phyloP scores from a whole-genome alignment of 495 filamentous ascomycete genomes.

The Xylaria cubensis region DNA sequence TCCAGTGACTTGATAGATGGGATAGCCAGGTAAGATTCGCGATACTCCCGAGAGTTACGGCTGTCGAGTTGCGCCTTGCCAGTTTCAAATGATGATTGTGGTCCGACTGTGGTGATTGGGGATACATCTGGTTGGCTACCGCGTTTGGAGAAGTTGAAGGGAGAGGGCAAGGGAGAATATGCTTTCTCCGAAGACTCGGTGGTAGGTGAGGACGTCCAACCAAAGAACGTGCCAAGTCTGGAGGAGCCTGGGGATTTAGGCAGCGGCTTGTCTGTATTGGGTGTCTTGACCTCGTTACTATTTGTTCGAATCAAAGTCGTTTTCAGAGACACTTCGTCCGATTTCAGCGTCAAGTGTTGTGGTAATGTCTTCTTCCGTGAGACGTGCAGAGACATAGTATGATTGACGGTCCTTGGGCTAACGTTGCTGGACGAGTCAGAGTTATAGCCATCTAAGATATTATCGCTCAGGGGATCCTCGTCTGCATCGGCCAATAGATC shows the following conservation, averaged over 20 bases:
- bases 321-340: constrained; percentile 38
- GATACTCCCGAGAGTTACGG: constrained; percentile 45
- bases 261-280: constrained; percentile 57
- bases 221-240: constrained; percentile 59
- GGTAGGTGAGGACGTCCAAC: constrained; percentile 58
- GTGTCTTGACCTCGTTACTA: constrained; percentile 38
- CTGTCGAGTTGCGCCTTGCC: constrained; percentile 43
- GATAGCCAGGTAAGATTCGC: constrained; percentile 55
- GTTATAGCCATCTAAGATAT: constrained; percentile 42
- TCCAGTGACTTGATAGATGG: constrained; percentile 49
- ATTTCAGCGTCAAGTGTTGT: constrained; percentile 54
- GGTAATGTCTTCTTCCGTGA: constrained; percentile 54
- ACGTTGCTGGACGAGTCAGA: constrained; percentile 40
- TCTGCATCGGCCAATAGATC: constrained; percentile 47
- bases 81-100: constrained; percentile 45
- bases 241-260: constrained; percentile 61
- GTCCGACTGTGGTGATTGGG: constrained; percentile 45
- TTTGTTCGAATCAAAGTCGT: constrained; percentile 34
- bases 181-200: constrained; percentile 57
- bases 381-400: constrained; percentile 51
- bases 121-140: constrained; percentile 48
- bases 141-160: constrained; percentile 47
- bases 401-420: constrained; percentile 39
- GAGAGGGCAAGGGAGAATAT: constrained; percentile 58
- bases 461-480: constrained; percentile 44